Conservation (phyloP, 2,329 filamentous ascomycete species). For the Fusarium miscanthi region DNA sequence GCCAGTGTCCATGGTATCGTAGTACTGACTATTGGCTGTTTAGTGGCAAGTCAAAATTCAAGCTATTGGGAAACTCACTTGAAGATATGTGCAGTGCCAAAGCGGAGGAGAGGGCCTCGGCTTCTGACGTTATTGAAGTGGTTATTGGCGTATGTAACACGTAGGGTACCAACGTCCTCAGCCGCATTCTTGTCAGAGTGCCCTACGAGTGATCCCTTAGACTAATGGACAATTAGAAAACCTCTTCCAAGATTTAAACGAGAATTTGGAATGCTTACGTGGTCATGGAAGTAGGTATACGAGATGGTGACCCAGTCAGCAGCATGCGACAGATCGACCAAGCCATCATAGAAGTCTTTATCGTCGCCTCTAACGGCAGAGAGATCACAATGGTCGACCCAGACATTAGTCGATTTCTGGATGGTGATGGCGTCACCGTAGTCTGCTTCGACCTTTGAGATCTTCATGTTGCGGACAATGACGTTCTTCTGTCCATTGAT, state of each 20-base stretch:
- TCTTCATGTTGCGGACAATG: slow-evolving; percentile 67
- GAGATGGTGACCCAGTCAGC: slow-evolving; percentile 58
- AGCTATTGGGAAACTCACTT: slow-evolving; percentile 15
- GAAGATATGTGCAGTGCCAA: slow-evolving; percentile 67
- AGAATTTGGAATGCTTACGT: slow-evolving; percentile 33
- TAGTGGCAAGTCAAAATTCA: background rate
- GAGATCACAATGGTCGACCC: slow-evolving; percentile 60
- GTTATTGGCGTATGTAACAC: slow-evolving; percentile 71
- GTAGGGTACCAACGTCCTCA: slow-evolving; percentile 68
- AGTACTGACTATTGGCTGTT: slow-evolving; percentile 29
- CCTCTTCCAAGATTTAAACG: fast-evolving
- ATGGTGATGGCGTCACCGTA: slow-evolving; percentile 64
- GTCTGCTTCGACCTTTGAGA: slow-evolving; percentile 58
- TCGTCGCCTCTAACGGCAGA: slow-evolving; percentile 50
- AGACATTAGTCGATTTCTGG: slow-evolving; percentile 60
- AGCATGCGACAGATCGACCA: slow-evolving; percentile 58
- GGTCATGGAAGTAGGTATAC: slow-evolving; percentile 57
- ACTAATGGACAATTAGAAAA: slow-evolving; percentile 13
- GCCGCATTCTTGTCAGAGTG: slow-evolving; percentile 68
- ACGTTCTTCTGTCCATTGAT: slow-evolving; percentile 56
- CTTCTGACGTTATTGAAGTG: slow-evolving; percentile 70
- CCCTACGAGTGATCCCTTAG: slow-evolving; percentile 69
- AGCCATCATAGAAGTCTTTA: slow-evolving; percentile 58
- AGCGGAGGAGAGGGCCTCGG: slow-evolving; percentile 68
- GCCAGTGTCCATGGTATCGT: slow-evolving; percentile 42